Evolutionary conservation across 2,329 filamentous ascomycete genomes (phyloP), one percentile per base, ranked within the genome.

Genomic region (Fusarium sp.): DNA sequence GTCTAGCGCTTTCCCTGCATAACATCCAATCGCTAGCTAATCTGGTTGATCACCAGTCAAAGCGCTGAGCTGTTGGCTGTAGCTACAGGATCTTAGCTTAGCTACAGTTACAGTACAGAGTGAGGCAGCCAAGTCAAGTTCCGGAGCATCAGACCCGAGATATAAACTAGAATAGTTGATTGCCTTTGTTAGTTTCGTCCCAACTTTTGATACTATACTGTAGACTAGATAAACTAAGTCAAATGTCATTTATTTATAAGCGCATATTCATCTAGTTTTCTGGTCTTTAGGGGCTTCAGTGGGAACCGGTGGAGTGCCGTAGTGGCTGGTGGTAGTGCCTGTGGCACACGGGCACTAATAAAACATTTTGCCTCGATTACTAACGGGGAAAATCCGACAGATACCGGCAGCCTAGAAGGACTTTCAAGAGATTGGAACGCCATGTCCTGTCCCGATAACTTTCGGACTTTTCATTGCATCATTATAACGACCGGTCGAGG

Each of bases 1-100:
- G 70, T 48, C 58, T 71, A 70, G 67, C 47, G 32, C 16, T 48
- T 13, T 20, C 44, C 14, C 48, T 70, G 48, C 53, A 53, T 24
- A 49, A 44, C 52, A 56, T 64, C 42, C 44, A 40, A 49, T 49
- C 53, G 30, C 44, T 58, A 57, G 47, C 22, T 61, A 22, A 65
- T 56, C 37, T 49, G 25, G 37, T 7, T 51, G 37, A 42, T 63
- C 59, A 42, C 25, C 47, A 65, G 62, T 48, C 41, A 66, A 65
- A 59, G 45, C 61, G 27, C 11, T 40, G 18, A 30, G 20, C 16
- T 54, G 25, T 30, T 25, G 22, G 24, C 13, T 22, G 29, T 32
- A 48, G 18, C 34, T 49, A 32, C 47, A 49, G 22, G 10, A 34
- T 10, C 10, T 37, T n/a, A 11, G 11, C 27, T 10, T 29, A 20